Percentiles rank a stretch among this genome's conserved stretches.
Evolutionary conservation across 2,329 filamentous ascomycete genomes (phyloP).

Genomic region (Xylariaceae sp.): DNA sequence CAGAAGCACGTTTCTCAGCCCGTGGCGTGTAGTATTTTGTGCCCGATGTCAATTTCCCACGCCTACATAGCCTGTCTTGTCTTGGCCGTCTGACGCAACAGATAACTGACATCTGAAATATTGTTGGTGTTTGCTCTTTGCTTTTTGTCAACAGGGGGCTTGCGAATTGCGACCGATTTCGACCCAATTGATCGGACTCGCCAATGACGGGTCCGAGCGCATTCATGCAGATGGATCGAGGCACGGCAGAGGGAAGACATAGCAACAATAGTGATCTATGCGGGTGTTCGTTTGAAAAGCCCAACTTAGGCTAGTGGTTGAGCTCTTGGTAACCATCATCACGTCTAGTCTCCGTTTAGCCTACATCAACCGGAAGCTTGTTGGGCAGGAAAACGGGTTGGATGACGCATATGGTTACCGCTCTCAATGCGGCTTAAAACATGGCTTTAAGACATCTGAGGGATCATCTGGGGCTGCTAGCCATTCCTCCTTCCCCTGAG

Average conservation of each 20-base stretch:
- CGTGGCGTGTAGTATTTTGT: background rate
- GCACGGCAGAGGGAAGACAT: conserved; percentile 16
- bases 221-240: conserved; percentile 14
- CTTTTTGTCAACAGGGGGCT: conserved; percentile 15
- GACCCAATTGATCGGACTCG: conserved; percentile 27
- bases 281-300: conserved; percentile 23
- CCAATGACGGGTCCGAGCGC: conserved; percentile 17
- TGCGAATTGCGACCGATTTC: conserved; percentile 17
- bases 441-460: background rate
- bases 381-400: conserved; percentile 21
- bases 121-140: conserved; percentile 25
- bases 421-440: background rate
- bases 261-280: conserved; percentile 19
- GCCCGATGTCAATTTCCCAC: background rate
- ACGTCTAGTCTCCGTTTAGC: conserved; percentile 5
- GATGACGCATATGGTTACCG: conserved; percentile 2
- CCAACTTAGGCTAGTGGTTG: conserved; percentile 21
- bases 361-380: conserved; percentile 12
- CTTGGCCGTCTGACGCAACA: conserved; percentile 17
- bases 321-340: background rate
- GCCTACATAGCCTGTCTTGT: conserved; percentile 2
- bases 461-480: background rate
- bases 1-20: no score
- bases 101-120: conserved; percentile 11
- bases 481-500: background rate